Evolutionary conservation across 2,329 filamentous ascomycete genomes (phyloP), one percentile per base, ranked within the genome.

Genomic region (Hymenoscyphus fraxineus): DNA sequence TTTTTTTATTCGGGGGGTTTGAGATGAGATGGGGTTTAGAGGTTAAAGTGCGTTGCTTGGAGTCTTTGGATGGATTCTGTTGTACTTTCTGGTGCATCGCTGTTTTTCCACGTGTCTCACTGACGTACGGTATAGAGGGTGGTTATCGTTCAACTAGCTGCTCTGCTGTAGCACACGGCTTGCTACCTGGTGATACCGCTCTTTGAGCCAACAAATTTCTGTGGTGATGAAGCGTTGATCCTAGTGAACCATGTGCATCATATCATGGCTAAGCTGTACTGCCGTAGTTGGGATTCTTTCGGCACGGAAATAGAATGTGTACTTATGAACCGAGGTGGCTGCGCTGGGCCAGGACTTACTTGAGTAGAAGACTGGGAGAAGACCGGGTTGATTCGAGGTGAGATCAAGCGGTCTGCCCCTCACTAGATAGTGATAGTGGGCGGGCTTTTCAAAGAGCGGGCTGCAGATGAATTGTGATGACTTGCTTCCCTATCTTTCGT

Each of bases 101-200:
- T 54, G 47, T 54, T 54, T 27, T 54, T 35, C 47, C 47, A 51
- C 47, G 47, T 31, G 47, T 54, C 47, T 54, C 47, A 54, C 19
- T 54, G 13, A 54, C 19, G 6, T 54, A 22, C 10, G 47, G 44
- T 51, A 51, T 51, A 10, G 22, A 54, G 2, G 4, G 4, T 27
- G 27, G 27, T 22, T 54, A 27, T 54, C 47, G 13, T 19, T 47
- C 16, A 47, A 22, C n/a, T 19, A 27, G 27, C 35, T 35, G 35
- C 35, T 22, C 7, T 54, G 47, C 5, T 54, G 47, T 54, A 54
- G 22, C 47, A 54, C 47, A 27, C 47, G 47, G 47, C 19, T 54
- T 54, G 19, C 47, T 54, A 54, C 47, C 22, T n/a, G n/a, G 44
- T 10, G 44, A 22, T 19, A 51, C 44, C 22, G 22, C n/a, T n/a